Conservation (phyloP, 192 early-diverging fungal species). For the Entomortierella parvispora region DNA sequence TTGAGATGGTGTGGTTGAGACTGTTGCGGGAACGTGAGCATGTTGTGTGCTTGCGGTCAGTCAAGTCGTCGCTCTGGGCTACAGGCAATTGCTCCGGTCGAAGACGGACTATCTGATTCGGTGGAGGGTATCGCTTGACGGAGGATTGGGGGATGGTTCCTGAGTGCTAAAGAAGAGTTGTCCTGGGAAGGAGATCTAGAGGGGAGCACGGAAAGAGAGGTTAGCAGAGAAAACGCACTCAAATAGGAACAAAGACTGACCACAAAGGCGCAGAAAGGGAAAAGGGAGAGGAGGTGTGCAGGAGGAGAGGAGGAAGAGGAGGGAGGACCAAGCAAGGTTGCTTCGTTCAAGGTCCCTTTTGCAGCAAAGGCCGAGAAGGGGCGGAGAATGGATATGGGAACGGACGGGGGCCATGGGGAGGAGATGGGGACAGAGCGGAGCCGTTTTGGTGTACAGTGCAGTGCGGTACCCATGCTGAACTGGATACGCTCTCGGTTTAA, state of each 20-base stretch:
- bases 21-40: conserved; percentile 48
- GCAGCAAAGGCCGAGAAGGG: too few relatives aligned
- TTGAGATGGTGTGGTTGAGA: conserved; percentile 47
- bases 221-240: not conserved
- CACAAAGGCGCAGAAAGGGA: not conserved
- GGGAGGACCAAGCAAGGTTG: too few relatives aligned
- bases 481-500: too few relatives aligned
- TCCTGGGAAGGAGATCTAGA: not conserved
- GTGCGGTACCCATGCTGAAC: too few relatives aligned
- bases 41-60: conserved; percentile 20
- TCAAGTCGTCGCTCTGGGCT: not conserved
- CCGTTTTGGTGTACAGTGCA: not conserved
- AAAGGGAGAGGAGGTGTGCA: not conserved
- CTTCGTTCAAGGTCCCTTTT: too few relatives aligned
- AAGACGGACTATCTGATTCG: not conserved
- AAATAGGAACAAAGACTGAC: not conserved
- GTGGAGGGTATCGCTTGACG: not conserved
- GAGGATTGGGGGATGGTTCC: too few relatives aligned
- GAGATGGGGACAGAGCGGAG: not conserved
- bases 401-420: not conserved
- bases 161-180: not conserved
- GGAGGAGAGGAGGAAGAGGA: not conserved
- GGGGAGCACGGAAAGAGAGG: conserved; percentile 7
- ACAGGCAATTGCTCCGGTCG: too few relatives aligned
- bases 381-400: not conserved